phyloP scores from a whole-genome alignment of 805 yeast species.

The Cyberlindnera bimundalis region DNA sequence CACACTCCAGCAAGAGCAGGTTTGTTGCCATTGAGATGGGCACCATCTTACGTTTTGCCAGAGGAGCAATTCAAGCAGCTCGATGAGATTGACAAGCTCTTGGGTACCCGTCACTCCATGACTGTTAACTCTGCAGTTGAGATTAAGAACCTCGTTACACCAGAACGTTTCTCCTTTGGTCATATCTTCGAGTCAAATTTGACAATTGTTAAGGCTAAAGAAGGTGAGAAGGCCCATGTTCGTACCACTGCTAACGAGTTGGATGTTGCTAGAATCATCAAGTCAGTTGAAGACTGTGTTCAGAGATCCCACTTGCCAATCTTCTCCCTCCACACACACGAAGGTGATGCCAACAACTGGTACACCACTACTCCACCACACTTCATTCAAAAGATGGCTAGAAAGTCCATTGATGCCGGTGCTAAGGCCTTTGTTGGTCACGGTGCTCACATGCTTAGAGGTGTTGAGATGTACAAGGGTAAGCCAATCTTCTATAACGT shows the following conservation, averaged over 20 bases:
- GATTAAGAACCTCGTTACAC: slow-evolving; percentile 24
- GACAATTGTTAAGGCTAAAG: slow-evolving; percentile 21
- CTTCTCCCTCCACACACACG: slow-evolving; percentile 29
- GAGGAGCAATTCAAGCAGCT: slow-evolving; percentile 26
- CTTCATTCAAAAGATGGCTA: slow-evolving; percentile 27
- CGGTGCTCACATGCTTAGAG: slow-evolving; percentile 31
- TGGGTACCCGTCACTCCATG: slow-evolving; percentile 30
- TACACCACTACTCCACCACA: slow-evolving; percentile 29
- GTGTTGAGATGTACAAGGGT: slow-evolving; percentile 29
- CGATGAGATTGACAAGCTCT: slow-evolving; percentile 27
- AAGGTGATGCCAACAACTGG: slow-evolving; percentile 32
- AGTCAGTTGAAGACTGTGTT: slow-evolving; percentile 24
- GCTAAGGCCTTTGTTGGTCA: slow-evolving; percentile 30
- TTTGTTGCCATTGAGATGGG: slow-evolving; percentile 28
- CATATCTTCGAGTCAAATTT: slow-evolving; percentile 29
- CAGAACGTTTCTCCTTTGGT: slow-evolving; percentile 28
- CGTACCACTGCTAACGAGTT: slow-evolving; percentile 23
- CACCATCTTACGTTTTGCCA: slow-evolving; percentile 27
- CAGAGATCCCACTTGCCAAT: slow-evolving; percentile 28
- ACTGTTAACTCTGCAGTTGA: slow-evolving; percentile 30
- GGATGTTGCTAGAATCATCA: slow-evolving; percentile 25
- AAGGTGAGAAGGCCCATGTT: slow-evolving; percentile 28
- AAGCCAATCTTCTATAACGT: slow-evolving; percentile 30
- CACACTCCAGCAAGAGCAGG: slow-evolving; percentile 29
- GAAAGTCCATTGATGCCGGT: slow-evolving; percentile 27